Percentiles rank a stretch among this genome's conserved stretches.
These are phyloP conservation scores for Irpex rosettiformis DNA, from an alignment of 1,284 basidiomycete genomes.

Conservation along the genomic window DNA sequence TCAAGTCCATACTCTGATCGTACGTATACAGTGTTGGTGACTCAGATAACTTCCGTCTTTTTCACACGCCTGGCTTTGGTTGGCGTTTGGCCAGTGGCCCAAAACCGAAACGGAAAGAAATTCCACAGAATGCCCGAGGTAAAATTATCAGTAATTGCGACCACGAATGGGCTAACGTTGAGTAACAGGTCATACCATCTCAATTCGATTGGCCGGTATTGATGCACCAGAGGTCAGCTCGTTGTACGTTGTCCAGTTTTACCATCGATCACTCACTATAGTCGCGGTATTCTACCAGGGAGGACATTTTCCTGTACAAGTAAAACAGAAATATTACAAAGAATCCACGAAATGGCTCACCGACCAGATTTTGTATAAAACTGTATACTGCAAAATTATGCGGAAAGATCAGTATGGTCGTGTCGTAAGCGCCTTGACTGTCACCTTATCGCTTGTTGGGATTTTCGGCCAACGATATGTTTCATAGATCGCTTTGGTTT, in stretches of 20 bases:
- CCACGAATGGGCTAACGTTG: conserved; percentile 32
- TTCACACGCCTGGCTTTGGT: conserved; percentile 78
- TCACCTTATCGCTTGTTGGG: not conserved
- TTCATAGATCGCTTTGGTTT: conserved; percentile 64
- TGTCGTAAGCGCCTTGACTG: conserved; percentile 49
- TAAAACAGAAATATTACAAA: conserved; percentile 64
- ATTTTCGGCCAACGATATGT: not conserved
- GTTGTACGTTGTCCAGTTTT: too few species aligned
- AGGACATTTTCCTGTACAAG: conserved; percentile 71
- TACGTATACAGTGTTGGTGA: conserved; percentile 75
- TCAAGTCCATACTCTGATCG: not conserved
- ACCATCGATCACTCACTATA: conserved; percentile 15
- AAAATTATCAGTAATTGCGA: conserved; percentile 8
- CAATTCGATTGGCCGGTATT: conserved; percentile 82
- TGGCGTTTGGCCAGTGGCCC: conserved; percentile 75
- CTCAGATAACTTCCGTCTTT: conserved; percentile 77
- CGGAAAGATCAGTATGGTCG: conserved; percentile 81
- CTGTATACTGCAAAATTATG: conserved; percentile 66
- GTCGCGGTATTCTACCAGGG: conserved; percentile 12
- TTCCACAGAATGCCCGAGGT: conserved; percentile 67
- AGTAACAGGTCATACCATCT: conserved; percentile 71
- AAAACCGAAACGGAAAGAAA: conserved; percentile 58
- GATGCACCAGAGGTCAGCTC: conserved; percentile 78
- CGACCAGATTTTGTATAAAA: conserved; percentile 49
- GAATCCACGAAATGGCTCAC: conserved; percentile 77